Percentiles rank a stretch among this genome's conserved stretches.
These are phyloP conservation scores for Lactarius pseudohatsudake DNA, from an alignment of 768 basidiomycete genomes.

Conservation along the genomic window DNA sequence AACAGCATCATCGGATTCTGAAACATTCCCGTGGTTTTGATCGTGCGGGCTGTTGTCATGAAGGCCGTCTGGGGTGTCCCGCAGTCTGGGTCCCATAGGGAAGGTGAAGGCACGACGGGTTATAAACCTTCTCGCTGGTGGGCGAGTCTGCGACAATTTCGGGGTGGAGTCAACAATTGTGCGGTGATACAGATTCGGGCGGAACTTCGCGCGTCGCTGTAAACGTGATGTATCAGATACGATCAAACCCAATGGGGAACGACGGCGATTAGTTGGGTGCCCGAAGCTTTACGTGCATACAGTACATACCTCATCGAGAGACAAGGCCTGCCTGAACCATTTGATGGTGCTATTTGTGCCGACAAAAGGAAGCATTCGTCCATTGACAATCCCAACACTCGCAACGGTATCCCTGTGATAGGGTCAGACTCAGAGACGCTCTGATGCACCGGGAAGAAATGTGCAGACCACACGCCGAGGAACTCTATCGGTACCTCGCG, in stretches of 20 bases:
- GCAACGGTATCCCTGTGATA: slow-evolving; percentile 71
- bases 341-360: slow-evolving; percentile 60
- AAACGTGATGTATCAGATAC: background rate
- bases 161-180: slow-evolving; percentile 17
- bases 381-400: slow-evolving; percentile 64
- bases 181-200: slow-evolving; percentile 65
- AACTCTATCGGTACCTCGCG: slow-evolving; percentile 71
- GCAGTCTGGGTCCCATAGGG: background rate
- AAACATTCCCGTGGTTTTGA: background rate
- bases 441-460: background rate
- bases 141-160: slow-evolving; percentile 30
- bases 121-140: slow-evolving; percentile 11
- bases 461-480: slow-evolving; percentile 68
- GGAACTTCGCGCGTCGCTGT: slow-evolving; percentile 64
- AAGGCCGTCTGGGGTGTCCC: slow-evolving; percentile 7
- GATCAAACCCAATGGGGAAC: background rate
- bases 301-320: slow-evolving; percentile 67
- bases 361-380: slow-evolving; percentile 65
- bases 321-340: slow-evolving; percentile 72
- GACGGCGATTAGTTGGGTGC: background rate
- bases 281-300: slow-evolving; percentile 3
- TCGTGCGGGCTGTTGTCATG: background rate
- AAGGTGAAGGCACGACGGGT: background rate
- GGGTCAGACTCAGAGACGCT: background rate
- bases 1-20: background rate